Evolutionary conservation across 2,329 filamentous ascomycete species (phyloP), one percentile per base, ranked within the genome.

Genomic region (Xylariaceae sp.): DNA sequence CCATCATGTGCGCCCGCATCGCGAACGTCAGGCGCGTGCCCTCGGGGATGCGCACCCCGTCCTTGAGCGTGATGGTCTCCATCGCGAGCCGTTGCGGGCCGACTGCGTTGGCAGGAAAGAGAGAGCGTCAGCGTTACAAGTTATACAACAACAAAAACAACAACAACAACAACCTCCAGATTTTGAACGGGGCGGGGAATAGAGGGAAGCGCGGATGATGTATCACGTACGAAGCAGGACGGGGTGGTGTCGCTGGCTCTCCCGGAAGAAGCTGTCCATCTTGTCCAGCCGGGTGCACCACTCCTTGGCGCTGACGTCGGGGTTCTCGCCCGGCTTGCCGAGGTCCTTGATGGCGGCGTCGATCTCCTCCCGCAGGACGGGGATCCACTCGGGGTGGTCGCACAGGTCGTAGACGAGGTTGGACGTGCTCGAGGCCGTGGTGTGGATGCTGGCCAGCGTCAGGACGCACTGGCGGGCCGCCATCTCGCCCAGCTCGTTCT

Each of bases 1-100:
- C 44, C 26, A 38, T 36, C 10, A 30, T 13, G 17, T 38, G 36
- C 17, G 37, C 4, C 25, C 31, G 14, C 1, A 25, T 34, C 1
- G 44, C 42, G 23, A 31, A 40, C 12, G 18, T 32, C 21, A 44
- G 31, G 5, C 27, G 21, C 2, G 39, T 17, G 7, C 37, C 42
- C 9, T 31, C 29, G 1, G 42, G 34, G n/a, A 47, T 34, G 15
- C 38, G 14, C 2, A 42, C 46, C 16, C 45, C 45, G 17, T 47
- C 45, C 11, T 46, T 44, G 2, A 44, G 23, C n/a, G 34, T 44
- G 8, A 36, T 13, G 11, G 31, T 6, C 19, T 38, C 26, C 3
- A 37, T 9, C 4, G 42, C 35, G 11, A 39, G 24, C 12, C 36
- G 32, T 24, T 43, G 40, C 11, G 38, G 38, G 16, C 13, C 24